These are phyloP conservation scores for Penicillium odoratum DNA, from an alignment of 495 filamentous ascomycete species.

Conservation along the genomic window DNA sequence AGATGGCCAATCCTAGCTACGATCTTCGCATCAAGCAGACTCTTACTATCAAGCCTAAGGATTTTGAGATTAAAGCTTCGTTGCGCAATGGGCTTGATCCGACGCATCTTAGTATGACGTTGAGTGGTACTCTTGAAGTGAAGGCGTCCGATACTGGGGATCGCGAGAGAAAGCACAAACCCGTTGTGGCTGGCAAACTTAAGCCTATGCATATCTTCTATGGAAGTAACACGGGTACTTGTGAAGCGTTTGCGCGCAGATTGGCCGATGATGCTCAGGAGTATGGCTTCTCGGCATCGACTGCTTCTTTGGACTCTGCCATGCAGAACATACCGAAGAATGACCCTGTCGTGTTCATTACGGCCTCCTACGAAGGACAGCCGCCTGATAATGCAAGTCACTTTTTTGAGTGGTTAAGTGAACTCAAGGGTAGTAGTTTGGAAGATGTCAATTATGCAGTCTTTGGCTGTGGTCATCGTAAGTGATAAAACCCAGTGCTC, in stretches of 20 bases:
- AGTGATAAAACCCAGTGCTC: conserved; percentile 10
- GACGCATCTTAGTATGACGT: conserved; percentile 53
- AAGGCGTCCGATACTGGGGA: conserved; percentile 17
- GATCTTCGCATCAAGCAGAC: conserved; percentile 64
- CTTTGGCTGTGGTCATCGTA: conserved; percentile 53
- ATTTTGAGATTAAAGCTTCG: conserved; percentile 66
- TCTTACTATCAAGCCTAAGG: conserved; percentile 74
- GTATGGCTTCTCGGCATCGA: conserved; percentile 58
- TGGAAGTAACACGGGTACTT: conserved; percentile 75
- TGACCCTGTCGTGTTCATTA: conserved; percentile 64
- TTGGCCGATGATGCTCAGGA: conserved; percentile 57
- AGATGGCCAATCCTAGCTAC: conserved; percentile 56
- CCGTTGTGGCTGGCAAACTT: conserved; percentile 19
- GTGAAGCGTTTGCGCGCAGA: conserved; percentile 65
- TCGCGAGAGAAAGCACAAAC: conserved; percentile 25
- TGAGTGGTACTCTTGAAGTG: conserved; percentile 33
- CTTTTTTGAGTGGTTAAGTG: conserved; percentile 66
- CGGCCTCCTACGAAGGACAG: conserved; percentile 72
- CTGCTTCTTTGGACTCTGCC: conserved; percentile 61
- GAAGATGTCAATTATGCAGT: conserved; percentile 61
- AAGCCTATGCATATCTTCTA: conserved; percentile 66
- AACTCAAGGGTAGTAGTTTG: conserved; percentile 49
- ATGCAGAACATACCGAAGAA: conserved; percentile 60
- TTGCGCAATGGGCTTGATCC: conserved; percentile 59
- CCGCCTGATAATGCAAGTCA: conserved; percentile 72